Conservation (phyloP, 441 rosid genomes). For the Erysimum cheiri region DNA sequence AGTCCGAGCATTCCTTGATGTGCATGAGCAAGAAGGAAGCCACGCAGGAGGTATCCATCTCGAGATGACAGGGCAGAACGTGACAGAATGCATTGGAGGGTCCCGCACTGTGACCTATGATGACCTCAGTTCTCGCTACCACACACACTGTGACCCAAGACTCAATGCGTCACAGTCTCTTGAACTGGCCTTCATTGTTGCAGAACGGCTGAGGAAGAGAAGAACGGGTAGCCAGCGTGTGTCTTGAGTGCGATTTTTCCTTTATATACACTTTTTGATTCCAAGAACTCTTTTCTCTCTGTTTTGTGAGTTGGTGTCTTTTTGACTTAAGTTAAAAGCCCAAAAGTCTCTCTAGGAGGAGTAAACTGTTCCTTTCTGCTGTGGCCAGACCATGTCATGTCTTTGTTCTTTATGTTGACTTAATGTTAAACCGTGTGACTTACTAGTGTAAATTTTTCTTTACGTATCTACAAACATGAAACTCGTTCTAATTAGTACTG, state of each 20-base stretch:
- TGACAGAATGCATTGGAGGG: conserved; percentile 87
- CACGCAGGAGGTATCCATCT: conserved; percentile 79
- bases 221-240: conserved; percentile 55
- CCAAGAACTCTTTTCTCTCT: conserved; percentile 23
- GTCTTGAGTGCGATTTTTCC: conserved; percentile 31
- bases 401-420: conserved; percentile 31
- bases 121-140: conserved; percentile 71
- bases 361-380: conserved; percentile 17
- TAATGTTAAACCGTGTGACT: conserved; percentile 27
- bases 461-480: not conserved
- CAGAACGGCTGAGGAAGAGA: conserved; percentile 69
- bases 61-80: conserved; percentile 85
- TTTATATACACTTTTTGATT: conserved; percentile 21
- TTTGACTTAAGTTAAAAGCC: conserved; percentile 1
- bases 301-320: conserved; percentile 31
- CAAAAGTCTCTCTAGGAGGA: conserved; percentile 28
- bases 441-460: conserved; percentile 8
- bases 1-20: conserved; percentile 80
- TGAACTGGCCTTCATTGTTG: conserved; percentile 69
- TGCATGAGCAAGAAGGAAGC: conserved; percentile 85
- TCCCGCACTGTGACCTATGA: conserved; percentile 72
- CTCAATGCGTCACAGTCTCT: conserved; percentile 80
- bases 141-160: conserved; percentile 80
- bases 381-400: conserved; percentile 6
- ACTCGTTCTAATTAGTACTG: not conserved